phyloP scores from a whole-genome alignment of 306 rosid species.

The Sicyos edulis region DNA sequence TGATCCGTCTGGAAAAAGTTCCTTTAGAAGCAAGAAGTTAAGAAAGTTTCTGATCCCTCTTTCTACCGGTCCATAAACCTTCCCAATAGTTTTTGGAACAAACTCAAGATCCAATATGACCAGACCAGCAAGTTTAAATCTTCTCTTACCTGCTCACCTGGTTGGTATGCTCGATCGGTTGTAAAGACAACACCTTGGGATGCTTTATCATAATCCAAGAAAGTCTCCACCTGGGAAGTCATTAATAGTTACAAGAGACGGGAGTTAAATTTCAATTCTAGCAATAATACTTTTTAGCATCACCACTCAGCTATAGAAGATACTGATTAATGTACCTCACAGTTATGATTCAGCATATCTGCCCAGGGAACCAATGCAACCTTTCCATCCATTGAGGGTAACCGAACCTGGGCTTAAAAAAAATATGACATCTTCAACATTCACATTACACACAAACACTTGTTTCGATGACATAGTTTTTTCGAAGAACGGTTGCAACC shows the following conservation, averaged over 20 bases:
- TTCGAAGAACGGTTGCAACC: too few species aligned
- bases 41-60: neutral
- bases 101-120: neutral
- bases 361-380: slow-evolving; percentile 99
- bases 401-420: slow-evolving; percentile 61
- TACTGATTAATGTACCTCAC: slow-evolving; percentile 52
- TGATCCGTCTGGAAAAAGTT: neutral
- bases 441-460: neutral
- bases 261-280: slow-evolving; percentile 20
- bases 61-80: neutral
- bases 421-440: neutral
- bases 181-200: slow-evolving; percentile 79
- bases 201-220: slow-evolving; percentile 74
- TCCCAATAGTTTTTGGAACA: neutral
- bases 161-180: slow-evolving; percentile 76
- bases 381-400: slow-evolving; percentile 78
- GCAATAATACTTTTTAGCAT: neutral
- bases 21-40: neutral
- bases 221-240: slow-evolving; percentile 72
- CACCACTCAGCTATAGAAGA: slow-evolving; percentile 18
- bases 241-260: slow-evolving; percentile 20
- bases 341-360: slow-evolving; percentile 91
- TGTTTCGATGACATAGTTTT: neutral
- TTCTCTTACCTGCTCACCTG: slow-evolving; percentile 96
- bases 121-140: neutral